Evolutionary conservation across 495 filamentous ascomycete genomes (phyloP), one percentile per base, ranked within the genome.

Genomic region (Aspergillus conjunctus): DNA sequence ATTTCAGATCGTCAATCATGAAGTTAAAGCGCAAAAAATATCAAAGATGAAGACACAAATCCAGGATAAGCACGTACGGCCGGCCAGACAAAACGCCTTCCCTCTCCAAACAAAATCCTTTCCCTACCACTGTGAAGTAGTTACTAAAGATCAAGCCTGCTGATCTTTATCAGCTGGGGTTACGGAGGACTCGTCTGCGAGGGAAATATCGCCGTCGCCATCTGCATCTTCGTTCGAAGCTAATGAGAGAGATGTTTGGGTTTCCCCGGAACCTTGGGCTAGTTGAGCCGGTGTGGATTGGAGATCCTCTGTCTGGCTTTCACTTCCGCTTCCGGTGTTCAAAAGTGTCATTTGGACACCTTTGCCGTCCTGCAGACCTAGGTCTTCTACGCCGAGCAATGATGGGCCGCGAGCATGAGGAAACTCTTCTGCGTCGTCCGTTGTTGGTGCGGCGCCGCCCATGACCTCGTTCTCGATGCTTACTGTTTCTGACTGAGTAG

Each of bases 331-430:
- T 34, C 63, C 63, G 8, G 59, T 59, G 15, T 54, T 62, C 26
- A 65, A 55, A 30, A 81, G 68, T 1, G 66, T 68, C 74, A 81
- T 70, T 55, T 81, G 73, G 8, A 81, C 71, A 3, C 75, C 78
- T 51, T 74, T 73, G n/a, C 78, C 75, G 21, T 82, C 78, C 71
- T 97, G 93, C 17, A 91, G 85, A 1, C 94, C 94, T 68, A 89
- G 86, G 68, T 98, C 94, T 66, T 92, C 89, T 26, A 91, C 84
- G 0, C 92, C 93, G 22, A 98, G 86, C 58, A 90, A 81, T 11
- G 88, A 84, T 0, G 94, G 93, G 0, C 92, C 91, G 15, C 90
- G 82, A 3, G 90, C 91, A 68, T 96, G 91, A 12, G 92, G 90
- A 0, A 83, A 66, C 64, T 94, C 91, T 46, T 76, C 74, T 8